Conservation (phyloP, 2,329 filamentous ascomycete species). For the Fusarium pseudograminearum region DNA sequence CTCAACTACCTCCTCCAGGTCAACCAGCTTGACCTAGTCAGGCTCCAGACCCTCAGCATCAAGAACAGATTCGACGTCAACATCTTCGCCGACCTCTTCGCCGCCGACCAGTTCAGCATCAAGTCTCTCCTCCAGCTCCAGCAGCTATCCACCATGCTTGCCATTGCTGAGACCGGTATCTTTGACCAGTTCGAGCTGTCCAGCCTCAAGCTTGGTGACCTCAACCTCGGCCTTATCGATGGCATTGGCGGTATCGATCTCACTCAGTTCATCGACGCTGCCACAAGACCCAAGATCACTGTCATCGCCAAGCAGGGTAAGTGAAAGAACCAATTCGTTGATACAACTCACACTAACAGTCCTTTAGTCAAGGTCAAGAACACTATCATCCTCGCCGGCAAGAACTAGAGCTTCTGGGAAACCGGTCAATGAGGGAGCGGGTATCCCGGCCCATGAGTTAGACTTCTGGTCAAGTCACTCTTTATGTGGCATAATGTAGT, state of each 20-base stretch:
- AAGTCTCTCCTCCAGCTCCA: slow-evolving; percentile 56
- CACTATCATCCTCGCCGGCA: not conserved
- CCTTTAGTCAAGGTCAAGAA: slow-evolving; percentile 21
- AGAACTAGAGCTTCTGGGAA: slow-evolving; percentile 6
- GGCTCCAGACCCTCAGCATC: slow-evolving; percentile 55
- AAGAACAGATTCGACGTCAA: slow-evolving; percentile 61
- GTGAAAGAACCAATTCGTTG: not conserved
- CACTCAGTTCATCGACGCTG: slow-evolving; percentile 48
- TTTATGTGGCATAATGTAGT: slow-evolving; percentile 4
- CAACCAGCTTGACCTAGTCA: slow-evolving; percentile 60
- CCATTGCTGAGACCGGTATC: slow-evolving; percentile 49
- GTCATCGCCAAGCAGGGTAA: slow-evolving; percentile 46
- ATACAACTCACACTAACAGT: not conserved
- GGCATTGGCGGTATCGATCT: slow-evolving; percentile 47
- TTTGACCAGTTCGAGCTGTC: slow-evolving; percentile 49
- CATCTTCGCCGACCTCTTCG: slow-evolving; percentile 58
- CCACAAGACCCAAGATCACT: slow-evolving; percentile 47
- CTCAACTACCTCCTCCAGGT: slow-evolving; percentile 61
- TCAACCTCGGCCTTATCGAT: slow-evolving; percentile 50
- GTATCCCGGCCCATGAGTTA: slow-evolving; percentile 21
- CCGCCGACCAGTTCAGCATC: slow-evolving; percentile 56
- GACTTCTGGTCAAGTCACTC: slow-evolving; percentile 23
- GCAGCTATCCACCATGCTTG: slow-evolving; percentile 56
- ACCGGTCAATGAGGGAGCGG: slow-evolving; percentile 22
- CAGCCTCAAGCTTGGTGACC: slow-evolving; percentile 42